Percentiles rank a stretch among this genome's conserved stretches.
phyloP scores from a whole-genome alignment of 2,329 filamentous ascomycete species.

The Rachicladosporium sp. region DNA sequence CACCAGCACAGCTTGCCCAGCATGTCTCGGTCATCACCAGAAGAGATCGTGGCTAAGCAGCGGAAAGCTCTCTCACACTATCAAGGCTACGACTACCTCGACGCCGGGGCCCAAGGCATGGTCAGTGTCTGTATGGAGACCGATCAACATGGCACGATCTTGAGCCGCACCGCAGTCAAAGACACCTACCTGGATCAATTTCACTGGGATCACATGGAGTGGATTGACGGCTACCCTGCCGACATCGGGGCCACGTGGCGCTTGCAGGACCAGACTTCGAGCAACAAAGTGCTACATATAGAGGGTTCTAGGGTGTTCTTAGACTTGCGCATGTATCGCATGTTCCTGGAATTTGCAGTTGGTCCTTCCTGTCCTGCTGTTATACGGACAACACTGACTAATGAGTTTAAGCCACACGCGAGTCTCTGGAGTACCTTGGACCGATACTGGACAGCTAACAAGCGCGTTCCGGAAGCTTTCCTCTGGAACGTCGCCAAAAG shows the following conservation, averaged over 20 bases:
- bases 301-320: neutral
- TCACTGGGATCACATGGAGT: neutral
- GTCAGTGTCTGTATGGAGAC: neutral
- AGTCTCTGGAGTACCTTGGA: too few species aligned
- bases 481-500: conserved; percentile 8
- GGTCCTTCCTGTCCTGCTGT: neutral
- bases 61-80: too few species aligned
- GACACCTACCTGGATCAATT: neutral
- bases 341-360: too few species aligned
- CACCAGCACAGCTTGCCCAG: too few species aligned
- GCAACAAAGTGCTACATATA: neutral
- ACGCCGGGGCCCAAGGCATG: too few species aligned
- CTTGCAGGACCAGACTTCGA: neutral
- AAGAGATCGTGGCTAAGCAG: too few species aligned
- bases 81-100: too few species aligned
- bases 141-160: neutral
- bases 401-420: neutral
- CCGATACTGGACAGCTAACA: neutral
- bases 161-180: neutral
- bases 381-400: neutral
- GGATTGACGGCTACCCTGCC: neutral
- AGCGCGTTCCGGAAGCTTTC: conserved; percentile 9
- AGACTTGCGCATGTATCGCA: too few species aligned
- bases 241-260: too few species aligned
- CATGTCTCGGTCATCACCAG: too few species aligned